Base-by-base conservation (phyloP, 768 basidiomycete genomes). In the Guyanaporus albipodus region DNA sequence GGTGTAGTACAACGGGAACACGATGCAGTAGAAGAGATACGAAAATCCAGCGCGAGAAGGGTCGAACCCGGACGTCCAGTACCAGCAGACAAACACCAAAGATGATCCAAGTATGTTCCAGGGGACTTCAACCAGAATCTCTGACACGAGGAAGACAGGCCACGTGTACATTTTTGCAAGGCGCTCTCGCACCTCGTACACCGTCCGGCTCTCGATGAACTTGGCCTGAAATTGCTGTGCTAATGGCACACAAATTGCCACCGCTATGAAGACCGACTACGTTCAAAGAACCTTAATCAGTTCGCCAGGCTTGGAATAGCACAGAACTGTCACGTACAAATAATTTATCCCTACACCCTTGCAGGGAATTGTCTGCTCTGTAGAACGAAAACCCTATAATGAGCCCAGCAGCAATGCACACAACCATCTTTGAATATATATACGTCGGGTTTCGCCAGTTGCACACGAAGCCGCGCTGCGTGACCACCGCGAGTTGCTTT, bases 361-460 rank as follows among this genome's bases (percentile, higher is more conserved):
- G 77, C 42, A 78, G 71, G 12, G 72, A 70, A 41, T 79, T 57
- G 28, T 78, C 73, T 10, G 77, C 62, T 47, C 77, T 69, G 68
- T 69, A 85, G 62, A 85, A 85, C 6, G 82, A 80, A 50, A 85
- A 83, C 5, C 72, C 72, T n/a, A 82, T 78, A 52, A 83, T 74
- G 2, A 83, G 66, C 3, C 80, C 81, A 3, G 73, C 73, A 7
- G 72, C 54, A 32, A 78, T 72, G 46, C 80, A 80, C 23, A 83
- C 62, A 32, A 71, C 55, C 27, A 83, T 51, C 60, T 85, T 85
- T 9, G 81, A 77, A 60, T 79, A 64, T 38, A 83, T 55, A 49
- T 85, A 85, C 0, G 75, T 77, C 10, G 82, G 79, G 48, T 75
- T 69, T 43, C 83, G 62, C 77, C 80, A 83, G 53, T 78, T 72